A percentile compares a stretch with the other conserved stretches of the same genome.
phyloP scores from a whole-genome alignment of 2,329 filamentous ascomycete genomes.

The Boeremia lycopersici region DNA sequence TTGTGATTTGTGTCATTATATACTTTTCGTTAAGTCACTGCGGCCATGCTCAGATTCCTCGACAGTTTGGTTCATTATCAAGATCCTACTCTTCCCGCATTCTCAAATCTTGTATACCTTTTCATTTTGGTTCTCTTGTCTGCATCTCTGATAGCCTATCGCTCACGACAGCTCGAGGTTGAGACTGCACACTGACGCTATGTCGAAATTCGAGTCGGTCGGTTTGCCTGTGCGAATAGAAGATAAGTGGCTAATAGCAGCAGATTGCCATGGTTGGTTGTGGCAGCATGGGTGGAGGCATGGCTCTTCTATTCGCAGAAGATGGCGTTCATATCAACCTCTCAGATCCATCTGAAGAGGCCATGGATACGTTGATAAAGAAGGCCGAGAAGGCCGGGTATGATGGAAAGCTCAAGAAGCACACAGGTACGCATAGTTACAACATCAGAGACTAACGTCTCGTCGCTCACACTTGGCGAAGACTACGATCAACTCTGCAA shows the following conservation, averaged over 20 bases:
- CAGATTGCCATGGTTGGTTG: slow-evolving; percentile 64
- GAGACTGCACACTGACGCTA: slow-evolving; percentile 17
- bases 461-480: slow-evolving; percentile 28
- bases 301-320: slow-evolving; percentile 65
- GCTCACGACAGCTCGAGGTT: slow-evolving; percentile 23
- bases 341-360: slow-evolving; percentile 58
- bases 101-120: slow-evolving; percentile 38
- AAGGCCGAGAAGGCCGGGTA: slow-evolving; percentile 50
- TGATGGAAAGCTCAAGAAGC: slow-evolving; percentile 47
- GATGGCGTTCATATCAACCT: slow-evolving; percentile 61
- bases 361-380: slow-evolving; percentile 53
- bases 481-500: slow-evolving; percentile 59
- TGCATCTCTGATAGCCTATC: slow-evolving; percentile 32
- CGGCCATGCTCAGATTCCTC: slow-evolving; percentile 35
- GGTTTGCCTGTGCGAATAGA: slow-evolving; percentile 3
- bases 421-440: slow-evolving; percentile 34
- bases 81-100: slow-evolving; percentile 38
- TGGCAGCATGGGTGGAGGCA: slow-evolving; percentile 65
- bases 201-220: slow-evolving; percentile 35
- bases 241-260: slow-evolving; percentile 3
- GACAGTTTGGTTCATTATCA: slow-evolving; percentile 37
- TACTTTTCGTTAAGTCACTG: not conserved
- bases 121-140: slow-evolving; percentile 36
- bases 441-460: too few relatives aligned
- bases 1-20: not conserved